phyloP scores from a whole-genome alignment of 2,329 filamentous ascomycete species.

The Hymenoscyphus fraxineus region DNA sequence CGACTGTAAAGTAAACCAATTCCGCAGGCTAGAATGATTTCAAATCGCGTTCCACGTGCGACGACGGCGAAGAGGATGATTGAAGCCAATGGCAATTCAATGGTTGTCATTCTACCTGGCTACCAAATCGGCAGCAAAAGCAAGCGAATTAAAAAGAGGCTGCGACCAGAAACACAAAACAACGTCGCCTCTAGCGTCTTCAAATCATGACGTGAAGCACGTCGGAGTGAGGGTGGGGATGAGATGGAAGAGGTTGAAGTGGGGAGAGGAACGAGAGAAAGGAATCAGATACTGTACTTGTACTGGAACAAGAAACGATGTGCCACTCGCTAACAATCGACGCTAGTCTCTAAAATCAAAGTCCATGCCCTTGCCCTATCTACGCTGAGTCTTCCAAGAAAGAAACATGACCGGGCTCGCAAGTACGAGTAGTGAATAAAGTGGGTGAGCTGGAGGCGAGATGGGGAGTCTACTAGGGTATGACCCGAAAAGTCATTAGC shows the following conservation, averaged over 20 bases:
- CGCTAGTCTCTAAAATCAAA: background rate
- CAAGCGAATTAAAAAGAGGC: background rate
- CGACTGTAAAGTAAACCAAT: background rate
- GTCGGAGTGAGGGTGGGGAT: background rate
- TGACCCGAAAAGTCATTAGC: constrained; percentile 15
- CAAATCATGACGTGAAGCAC: background rate
- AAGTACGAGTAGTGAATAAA: background rate
- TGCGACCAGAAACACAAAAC: background rate
- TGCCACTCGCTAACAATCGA: background rate
- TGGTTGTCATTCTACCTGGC: background rate
- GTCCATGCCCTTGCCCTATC: background rate
- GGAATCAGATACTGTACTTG: background rate
- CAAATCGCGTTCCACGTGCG: constrained; percentile 6
- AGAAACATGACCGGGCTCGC: background rate
- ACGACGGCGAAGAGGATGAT: constrained; percentile 1
- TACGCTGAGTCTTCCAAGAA: background rate
- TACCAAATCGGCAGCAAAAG: background rate
- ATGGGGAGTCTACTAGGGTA: constrained; percentile 16
- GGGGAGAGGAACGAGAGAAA: background rate
- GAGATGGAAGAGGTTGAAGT: background rate
- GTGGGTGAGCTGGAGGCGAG: constrained; percentile 3
- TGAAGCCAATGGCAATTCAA: background rate
- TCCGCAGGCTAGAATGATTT: background rate
- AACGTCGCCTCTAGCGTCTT: background rate
- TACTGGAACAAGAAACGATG: background rate